These are phyloP conservation scores for Aspergillus panamensis DNA, from an alignment of 495 filamentous ascomycete species.

Conservation along the genomic window DNA sequence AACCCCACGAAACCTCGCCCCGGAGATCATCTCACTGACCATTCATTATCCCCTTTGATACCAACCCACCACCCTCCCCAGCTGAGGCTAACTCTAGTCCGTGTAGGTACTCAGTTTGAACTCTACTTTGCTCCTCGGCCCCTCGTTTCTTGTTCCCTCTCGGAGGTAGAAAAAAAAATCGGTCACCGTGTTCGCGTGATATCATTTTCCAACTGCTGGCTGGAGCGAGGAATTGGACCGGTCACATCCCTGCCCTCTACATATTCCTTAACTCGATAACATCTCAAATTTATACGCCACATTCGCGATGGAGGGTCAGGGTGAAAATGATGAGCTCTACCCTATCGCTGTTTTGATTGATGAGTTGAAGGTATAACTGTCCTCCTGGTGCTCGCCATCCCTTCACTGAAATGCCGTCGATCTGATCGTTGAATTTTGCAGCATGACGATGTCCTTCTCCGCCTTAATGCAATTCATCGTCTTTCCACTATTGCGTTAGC, in stretches of 20 bases:
- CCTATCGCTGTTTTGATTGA: conserved; percentile 99
- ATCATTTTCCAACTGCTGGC: conserved; percentile 18
- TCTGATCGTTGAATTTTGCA: conserved; percentile 38
- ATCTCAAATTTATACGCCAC: conserved; percentile 24
- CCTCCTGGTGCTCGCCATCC: neutral
- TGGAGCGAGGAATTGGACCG: conserved; percentile 36
- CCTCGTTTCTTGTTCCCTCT: conserved; percentile 14
- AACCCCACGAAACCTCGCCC: conserved; percentile 46
- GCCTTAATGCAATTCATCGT: conserved; percentile 96
- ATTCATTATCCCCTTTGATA: conserved; percentile 24
- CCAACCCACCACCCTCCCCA: conserved; percentile 15
- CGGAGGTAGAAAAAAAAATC: conserved; percentile 10
- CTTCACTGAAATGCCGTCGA: conserved; percentile 1
- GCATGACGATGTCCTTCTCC: conserved; percentile 97
- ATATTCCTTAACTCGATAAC: conserved; percentile 19
- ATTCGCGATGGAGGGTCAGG: conserved; percentile 63
- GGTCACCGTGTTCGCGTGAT: conserved; percentile 31
- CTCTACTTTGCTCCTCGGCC: conserved; percentile 3
- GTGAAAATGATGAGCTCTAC: conserved; percentile 92
- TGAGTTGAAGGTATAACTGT: conserved; percentile 81
- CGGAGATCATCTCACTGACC: conserved; percentile 26
- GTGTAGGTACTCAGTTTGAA: conserved; percentile 19
- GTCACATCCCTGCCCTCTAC: conserved; percentile 29
- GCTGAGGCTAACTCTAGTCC: conserved; percentile 17
- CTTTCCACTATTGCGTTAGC: conserved; percentile 97